Evolutionary conservation across 169 alveolate genomes (phyloP), one percentile per base, ranked within the genome.

Genomic region (Plasmodium malariae): DNA sequence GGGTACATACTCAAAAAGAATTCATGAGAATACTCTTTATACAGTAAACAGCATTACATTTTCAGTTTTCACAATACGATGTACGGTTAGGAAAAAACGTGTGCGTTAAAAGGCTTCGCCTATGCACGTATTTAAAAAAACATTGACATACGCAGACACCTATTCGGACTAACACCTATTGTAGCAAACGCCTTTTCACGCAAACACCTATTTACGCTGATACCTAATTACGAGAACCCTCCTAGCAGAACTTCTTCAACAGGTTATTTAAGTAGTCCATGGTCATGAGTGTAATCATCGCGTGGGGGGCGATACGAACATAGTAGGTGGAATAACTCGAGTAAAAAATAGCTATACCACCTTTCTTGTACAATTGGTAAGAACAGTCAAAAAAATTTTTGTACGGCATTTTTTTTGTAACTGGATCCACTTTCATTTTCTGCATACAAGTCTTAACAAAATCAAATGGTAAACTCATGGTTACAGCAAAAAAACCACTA

Each of bases 401-500:
- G 74, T 97, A 98, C 12, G 98, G 98, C 34, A 92, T 78, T 32
- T 92, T 93, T 6, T 93, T 95, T 91, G 95, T 92, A 92, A 93
- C 96, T 68, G 93, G 92, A 69, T 87, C 93, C 26, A 48, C 91
- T 24, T 76, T 86, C 91, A 92, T 93, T 87, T 93, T 95, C 91
- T 97, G 97, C 49, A 96, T 76, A 71, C 98, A 96, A 0, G 99
- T 97, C 87, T 97, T 98, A 24, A 97, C 97, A 85, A 96, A 97
- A 88, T 98, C 99, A 88, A 98, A 98, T 9, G 99, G 99, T 55
- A 98, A 93, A 88, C 99, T 97, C 62, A 97, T 71, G n/a, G 97
- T 80, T 43, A 96, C 97, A 9, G 99, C 99, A 65, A 97, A 94
- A 69, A 95, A 95, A 12, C 99, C 99, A 26, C 99, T 97, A 60